Percentiles rank a stretch among this genome's conserved stretches.
Evolutionary conservation across 345 rosid species (phyloP).

Genomic region (Murraya koenigii): DNA sequence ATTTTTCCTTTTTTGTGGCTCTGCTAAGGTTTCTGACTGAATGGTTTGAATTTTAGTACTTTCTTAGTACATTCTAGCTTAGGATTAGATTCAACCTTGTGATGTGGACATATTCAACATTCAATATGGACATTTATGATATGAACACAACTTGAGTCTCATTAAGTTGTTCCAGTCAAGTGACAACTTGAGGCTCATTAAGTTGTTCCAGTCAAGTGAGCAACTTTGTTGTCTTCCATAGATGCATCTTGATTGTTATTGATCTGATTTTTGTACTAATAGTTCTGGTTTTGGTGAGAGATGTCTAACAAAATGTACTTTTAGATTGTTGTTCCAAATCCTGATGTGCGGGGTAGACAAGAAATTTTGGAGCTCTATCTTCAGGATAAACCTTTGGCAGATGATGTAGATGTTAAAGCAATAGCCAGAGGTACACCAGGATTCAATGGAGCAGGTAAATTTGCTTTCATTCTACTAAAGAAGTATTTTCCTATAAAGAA

Average conservation of each 20-base stretch:
- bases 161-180: background rate
- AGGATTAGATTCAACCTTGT: background rate
- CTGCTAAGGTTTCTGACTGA: background rate
- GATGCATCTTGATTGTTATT: background rate
- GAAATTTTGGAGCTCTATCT: slow-evolving; percentile 97
- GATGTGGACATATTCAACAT: background rate
- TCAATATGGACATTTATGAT: too few relatives aligned
- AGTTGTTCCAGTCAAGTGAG: background rate
- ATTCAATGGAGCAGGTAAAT: slow-evolving; percentile 94
- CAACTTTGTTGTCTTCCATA: background rate
- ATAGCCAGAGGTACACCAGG: slow-evolving; percentile 99
- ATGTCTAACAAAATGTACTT: slow-evolving; percentile 29
- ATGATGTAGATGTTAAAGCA: slow-evolving; percentile 82
- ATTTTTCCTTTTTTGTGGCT: too few relatives aligned
- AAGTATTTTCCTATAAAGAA: background rate
- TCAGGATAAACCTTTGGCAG: slow-evolving; percentile 87
- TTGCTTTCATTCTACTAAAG: slow-evolving; percentile 10
- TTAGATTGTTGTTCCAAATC: slow-evolving; percentile 94
- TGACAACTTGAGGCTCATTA: background rate
- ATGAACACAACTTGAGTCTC: background rate
- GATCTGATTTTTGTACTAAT: background rate
- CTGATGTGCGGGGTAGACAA: slow-evolving; percentile 91
- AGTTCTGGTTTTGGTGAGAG: slow-evolving; percentile 5
- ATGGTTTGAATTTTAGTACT: background rate
- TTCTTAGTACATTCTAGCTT: background rate